Percentiles rank a stretch among this genome's conserved stretches.
phyloP scores from a whole-genome alignment of 768 basidiomycete genomes.

The Mycena rosella region DNA sequence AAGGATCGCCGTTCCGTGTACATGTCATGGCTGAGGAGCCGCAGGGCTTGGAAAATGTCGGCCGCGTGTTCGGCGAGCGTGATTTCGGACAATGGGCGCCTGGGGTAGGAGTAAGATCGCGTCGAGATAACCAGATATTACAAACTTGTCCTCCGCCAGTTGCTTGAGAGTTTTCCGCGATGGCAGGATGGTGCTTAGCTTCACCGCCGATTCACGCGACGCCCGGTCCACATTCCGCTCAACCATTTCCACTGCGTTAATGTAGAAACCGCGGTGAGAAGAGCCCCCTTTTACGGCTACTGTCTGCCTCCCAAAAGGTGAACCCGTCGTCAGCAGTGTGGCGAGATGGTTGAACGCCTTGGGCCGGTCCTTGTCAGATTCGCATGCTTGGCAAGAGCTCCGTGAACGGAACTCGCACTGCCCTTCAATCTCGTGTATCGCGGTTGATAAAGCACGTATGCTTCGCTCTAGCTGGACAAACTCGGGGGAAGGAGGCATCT shows the following conservation, averaged over 20 bases:
- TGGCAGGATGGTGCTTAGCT: background rate
- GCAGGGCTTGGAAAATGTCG: constrained; percentile 29
- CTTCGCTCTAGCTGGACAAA: constrained; percentile 18
- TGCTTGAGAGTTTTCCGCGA: constrained; percentile 20
- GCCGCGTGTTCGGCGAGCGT: constrained; percentile 32
- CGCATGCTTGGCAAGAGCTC: background rate
- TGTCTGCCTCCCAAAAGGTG: constrained; percentile 19
- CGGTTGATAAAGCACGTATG: constrained; percentile 24
- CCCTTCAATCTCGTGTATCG: constrained; percentile 4
- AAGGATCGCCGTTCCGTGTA: background rate
- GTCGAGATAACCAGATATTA: background rate
- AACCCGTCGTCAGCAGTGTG: constrained; percentile 14
- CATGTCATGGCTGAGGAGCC: constrained; percentile 4
- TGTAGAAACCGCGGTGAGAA: constrained; percentile 13
- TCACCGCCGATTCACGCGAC: background rate
- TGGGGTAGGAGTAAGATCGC: constrained; percentile 4
- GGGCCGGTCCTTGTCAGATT: constrained; percentile 2
- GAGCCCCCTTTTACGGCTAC: constrained; percentile 22
- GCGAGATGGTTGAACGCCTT: constrained; percentile 6
- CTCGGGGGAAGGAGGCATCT: constrained; percentile 8
- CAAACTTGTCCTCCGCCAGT: constrained; percentile 14
- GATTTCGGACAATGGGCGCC: constrained; percentile 14
- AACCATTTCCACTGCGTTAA: constrained; percentile 10
- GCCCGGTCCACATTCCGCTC: background rate
- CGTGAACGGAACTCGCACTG: constrained; percentile 1